Evolutionary conservation across 768 basidiomycete species (phyloP).

Genomic region (Dendrothele bispora): DNA sequence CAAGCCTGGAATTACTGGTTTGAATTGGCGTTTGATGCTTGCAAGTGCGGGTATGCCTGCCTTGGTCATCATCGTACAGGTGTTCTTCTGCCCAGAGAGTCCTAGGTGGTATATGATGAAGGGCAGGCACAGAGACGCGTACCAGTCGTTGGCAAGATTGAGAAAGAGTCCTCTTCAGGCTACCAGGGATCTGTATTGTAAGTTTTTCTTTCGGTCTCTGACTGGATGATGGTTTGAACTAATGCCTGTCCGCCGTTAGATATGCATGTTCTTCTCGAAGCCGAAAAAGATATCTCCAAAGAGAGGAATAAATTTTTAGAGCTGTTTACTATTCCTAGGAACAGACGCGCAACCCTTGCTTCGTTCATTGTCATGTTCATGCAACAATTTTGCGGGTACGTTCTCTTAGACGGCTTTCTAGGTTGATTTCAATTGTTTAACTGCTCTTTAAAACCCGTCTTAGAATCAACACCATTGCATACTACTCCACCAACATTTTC

Average conservation of each 20-base stretch:
- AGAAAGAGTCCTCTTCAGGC: constrained; percentile 58
- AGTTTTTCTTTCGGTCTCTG: constrained; percentile 1
- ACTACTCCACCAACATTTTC: constrained; percentile 69
- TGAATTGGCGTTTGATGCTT: constrained; percentile 71
- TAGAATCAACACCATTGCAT: constrained; percentile 48
- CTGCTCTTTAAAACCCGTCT: no score
- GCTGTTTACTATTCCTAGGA: constrained; percentile 63
- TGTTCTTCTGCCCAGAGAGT: constrained; percentile 40
- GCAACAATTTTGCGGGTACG: constrained; percentile 13
- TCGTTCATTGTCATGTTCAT: constrained; percentile 64
- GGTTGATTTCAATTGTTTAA: no score
- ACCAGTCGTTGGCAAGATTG: constrained; percentile 47
- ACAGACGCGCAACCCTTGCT: constrained; percentile 62
- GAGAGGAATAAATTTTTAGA: constrained; percentile 43
- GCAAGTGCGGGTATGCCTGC: constrained; percentile 47
- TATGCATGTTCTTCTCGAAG: constrained; percentile 49
- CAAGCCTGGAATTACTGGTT: constrained; percentile 43
- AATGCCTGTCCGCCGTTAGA: constrained; percentile 26
- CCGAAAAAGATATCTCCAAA: constrained; percentile 25
- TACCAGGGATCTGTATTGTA: constrained; percentile 68
- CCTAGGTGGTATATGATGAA: constrained; percentile 32
- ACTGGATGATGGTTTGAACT: no score
- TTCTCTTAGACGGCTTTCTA: no score
- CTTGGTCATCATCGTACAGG: constrained; percentile 26
- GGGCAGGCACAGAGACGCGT: constrained; percentile 55